A percentile compares a stretch with the other conserved stretches of the same genome.
These are phyloP conservation scores for Babesia caballi DNA, from an alignment of 169 alveolate genomes.

Conservation along the genomic window DNA sequence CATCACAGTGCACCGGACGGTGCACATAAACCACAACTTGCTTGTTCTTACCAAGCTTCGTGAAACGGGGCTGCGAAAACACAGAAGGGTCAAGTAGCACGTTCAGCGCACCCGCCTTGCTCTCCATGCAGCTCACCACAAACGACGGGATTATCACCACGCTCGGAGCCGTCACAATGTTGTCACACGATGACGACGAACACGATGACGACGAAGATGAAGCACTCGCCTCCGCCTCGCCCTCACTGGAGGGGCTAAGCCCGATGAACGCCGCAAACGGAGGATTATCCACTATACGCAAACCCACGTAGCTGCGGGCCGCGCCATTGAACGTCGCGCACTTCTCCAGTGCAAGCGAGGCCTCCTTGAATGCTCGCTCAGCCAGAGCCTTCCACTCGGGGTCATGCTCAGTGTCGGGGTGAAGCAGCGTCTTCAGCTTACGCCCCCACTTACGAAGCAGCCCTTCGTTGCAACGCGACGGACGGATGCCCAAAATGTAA, in stretches of 20 bases:
- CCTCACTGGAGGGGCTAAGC: neutral
- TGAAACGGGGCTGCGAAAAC: conserved; percentile 2
- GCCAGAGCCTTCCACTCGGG: conserved; percentile 71
- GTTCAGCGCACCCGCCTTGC: conserved; percentile 62
- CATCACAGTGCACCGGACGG: conserved; percentile 72
- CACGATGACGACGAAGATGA: neutral
- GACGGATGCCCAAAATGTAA: conserved; percentile 70
- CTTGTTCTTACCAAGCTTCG: conserved; percentile 61
- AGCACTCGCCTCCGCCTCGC: neutral
- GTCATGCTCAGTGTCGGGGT: conserved; percentile 77
- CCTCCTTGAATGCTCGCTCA: conserved; percentile 77
- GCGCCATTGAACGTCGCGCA: conserved; percentile 9
- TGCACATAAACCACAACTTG: conserved; percentile 61
- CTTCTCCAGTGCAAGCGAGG: conserved; percentile 74
- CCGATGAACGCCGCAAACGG: conserved; percentile 45
- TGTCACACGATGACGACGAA: neutral
- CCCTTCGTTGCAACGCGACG: conserved; percentile 56
- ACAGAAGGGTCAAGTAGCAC: conserved; percentile 55
- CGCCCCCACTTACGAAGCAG: conserved; percentile 60
- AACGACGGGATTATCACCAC: conserved; percentile 43
- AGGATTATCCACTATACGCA: conserved; percentile 30
- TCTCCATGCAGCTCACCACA: conserved; percentile 66
- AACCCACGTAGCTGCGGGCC: neutral
- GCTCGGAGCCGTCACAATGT: conserved; percentile 1
- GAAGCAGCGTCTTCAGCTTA: conserved; percentile 70